Evolutionary conservation across 148 eudicot genomes (phyloP), one percentile per base, ranked within the genome.

Genomic region (Rhododendron kiyosumense): DNA sequence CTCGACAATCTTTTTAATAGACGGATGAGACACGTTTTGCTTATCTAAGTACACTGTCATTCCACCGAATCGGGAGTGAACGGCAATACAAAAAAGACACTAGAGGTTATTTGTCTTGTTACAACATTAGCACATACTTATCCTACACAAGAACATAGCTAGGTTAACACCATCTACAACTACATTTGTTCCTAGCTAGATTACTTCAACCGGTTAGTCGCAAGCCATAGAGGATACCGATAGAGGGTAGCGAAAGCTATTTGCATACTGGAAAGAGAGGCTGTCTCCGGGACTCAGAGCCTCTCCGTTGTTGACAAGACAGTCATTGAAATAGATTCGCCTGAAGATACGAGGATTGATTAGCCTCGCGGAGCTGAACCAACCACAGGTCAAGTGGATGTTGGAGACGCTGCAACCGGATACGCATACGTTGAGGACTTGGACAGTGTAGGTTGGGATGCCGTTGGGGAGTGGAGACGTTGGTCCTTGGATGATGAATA

Each of bases 371-470:
- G 98, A 92, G 90, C 96, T 94, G 88, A 94, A 95, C 97, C 97
- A 94, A 2, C 97, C 97, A 77, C 98, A 95, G 10, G 77, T 88
- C 65, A 95, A 81, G 88, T 95, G 98, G 81, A 95, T 91, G 34
- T 87, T 67, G 8, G 93, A 65, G 84, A 95, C 92, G 88, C 89
- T 86, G 49, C 98, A 94, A 6, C 97, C 98, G 0, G 95, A 82
- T 48, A 86, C 87, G 41, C 98, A 95, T 2, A 90, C 89, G 83
- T 95, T 94, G 84, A 82, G 67, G 32, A 95, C 91, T 88, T 92
- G 91, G 0, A 95, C 98, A 0, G 95, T 92, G 93, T 93, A 95
- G 2, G 97, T 94, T 6, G 98, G 98, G 17, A 95, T 94, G 28
- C 98, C 97, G 6, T 92, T 93, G 12, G 98, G 97, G 13, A 95